Evolutionary conservation across 768 basidiomycete genomes (phyloP), one percentile per base, ranked within the genome.

Genomic region (Filobasidium floriforme): DNA sequence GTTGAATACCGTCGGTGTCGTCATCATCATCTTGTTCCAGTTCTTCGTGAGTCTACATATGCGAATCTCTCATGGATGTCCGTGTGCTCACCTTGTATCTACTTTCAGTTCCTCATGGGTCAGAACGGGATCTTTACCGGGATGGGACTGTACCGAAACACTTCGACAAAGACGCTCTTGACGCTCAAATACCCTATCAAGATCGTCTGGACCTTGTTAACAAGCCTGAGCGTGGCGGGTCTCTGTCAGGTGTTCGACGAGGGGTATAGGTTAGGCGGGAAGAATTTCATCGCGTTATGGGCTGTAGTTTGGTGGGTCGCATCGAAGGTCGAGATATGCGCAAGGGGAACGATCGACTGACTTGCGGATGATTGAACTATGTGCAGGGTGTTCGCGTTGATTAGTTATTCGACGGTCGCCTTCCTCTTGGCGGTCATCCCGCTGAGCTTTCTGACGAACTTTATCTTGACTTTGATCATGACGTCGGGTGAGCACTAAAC

Each of bases 41-140:
- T 61, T 61, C 60, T 61, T 61, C 41, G 60, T 61, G 22, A 19
- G 40, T 61, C 22, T 7, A 28, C 60, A n/a, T n/a, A n/a, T n/a
- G n/a, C n/a, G n/a, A n/a, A n/a, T n/a, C n/a, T n/a, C n/a, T n/a
- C n/a, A n/a, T n/a, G n/a, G n/a, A n/a, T n/a, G n/a, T n/a, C n/a
- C n/a, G n/a, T 19, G 19, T 10, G 43, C 43, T 44, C 43, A 44
- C 43, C 43, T 19, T 44, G 19, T 19, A 10, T 44, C 19, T 10
- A 44, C 43, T 10, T 44, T n/a, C n/a, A 61, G 60, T 61, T 61
- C 60, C 41, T 43, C 10, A 61, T 61, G 60, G 60, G 60, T 41
- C 41, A n/a, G 22, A 46, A 61, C 60, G 60, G 60, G 4, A 61
- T 61, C 40, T 61, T 61, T 28, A 61, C 60, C 60, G 60, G 60